Conservation (phyloP, 805 yeast species). For the Starmerella geochares region DNA sequence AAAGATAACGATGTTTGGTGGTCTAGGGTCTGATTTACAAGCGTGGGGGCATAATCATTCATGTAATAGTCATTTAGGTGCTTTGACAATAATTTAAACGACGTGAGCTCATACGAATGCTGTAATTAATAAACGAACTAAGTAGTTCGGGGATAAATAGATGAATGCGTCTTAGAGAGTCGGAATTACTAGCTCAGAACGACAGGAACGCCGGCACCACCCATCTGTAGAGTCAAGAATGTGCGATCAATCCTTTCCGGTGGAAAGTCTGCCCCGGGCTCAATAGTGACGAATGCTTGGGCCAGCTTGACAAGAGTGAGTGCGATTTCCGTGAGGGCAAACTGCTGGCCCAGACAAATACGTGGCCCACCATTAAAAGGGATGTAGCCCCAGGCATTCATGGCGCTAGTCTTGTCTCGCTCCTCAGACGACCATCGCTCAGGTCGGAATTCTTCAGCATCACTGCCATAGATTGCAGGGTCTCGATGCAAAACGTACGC, state of each 20-base stretch:
- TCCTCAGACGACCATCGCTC: conserved; percentile 37
- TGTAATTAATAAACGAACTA: too few relatives aligned
- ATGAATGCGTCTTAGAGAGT: too few relatives aligned
- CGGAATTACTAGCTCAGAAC: background rate
- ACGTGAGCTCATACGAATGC: too few relatives aligned
- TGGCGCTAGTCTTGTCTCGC: conserved; percentile 23
- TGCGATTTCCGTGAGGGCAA: conserved; percentile 41
- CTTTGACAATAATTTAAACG: too few relatives aligned
- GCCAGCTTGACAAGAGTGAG: conserved; percentile 36
- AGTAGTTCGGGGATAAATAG: too few relatives aligned
- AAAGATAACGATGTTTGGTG: too few relatives aligned
- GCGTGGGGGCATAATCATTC: too few relatives aligned
- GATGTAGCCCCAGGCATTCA: conserved; percentile 38
- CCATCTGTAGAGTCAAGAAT: conserved; percentile 7
- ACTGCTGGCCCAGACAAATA: conserved; percentile 43
- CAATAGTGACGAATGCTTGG: conserved; percentile 26
- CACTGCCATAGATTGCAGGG: conserved; percentile 35
- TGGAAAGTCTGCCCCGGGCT: conserved; percentile 11
- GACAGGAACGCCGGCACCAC: conserved; percentile 9
- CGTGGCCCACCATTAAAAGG: conserved; percentile 46
- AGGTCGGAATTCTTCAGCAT: conserved; percentile 36
- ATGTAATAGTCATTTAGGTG: too few relatives aligned
- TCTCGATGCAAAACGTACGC: conserved; percentile 37
- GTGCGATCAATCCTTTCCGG: background rate
- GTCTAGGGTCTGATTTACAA: too few relatives aligned